Evolutionary conservation across 257 asterid species (phyloP), one percentile per base, ranked within the genome.

Genomic region (Nicotiana paniculata): DNA sequence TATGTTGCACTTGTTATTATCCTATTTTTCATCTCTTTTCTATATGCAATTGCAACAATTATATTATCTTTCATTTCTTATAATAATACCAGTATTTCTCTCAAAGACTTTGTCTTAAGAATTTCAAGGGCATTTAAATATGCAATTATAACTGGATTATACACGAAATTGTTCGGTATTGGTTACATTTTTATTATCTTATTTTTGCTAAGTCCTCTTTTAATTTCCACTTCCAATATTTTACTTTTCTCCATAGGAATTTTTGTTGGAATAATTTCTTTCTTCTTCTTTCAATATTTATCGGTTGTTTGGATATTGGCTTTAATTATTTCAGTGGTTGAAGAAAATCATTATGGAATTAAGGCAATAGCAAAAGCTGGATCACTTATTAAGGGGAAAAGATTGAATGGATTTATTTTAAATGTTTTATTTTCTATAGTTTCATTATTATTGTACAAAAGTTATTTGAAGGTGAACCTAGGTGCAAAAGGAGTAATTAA

Each of bases 281-380:
- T 28, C 35, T 12, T 86, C 21, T 77, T 81, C 80, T 67, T 35
- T 55, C 35, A 84, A 6, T 85, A 91, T 67, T 53, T 82, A 4
- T 57, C 81, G 1, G 84, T 86, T 0, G 61, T 55, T 9, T 67
- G 67, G 88, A 30, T 9, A 11, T 16, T 90, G 87, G 84, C 88
- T 6, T 1, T 80, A 12, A 85, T 91, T n/a, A 84, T 86, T 26
- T 81, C 89, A 3, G 86, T 88, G n/a, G 61, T 90, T 12, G 97
- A 90, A 64, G 95, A 90, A 8, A 16, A 82, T 12, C 81, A 26
- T 81, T 84, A 69, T 79, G 93, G 97, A 18, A 26, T 67, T 24
- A 82, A 87, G 63, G 93, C 92, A 15, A 4, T 81, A 32, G 90
- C 81, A 35, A 91, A 81, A 68, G 93, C 89, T 0, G 86, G 83